phyloP scores from a whole-genome alignment of 805 yeast genomes.

The Metschnikowia dekortorum region DNA sequence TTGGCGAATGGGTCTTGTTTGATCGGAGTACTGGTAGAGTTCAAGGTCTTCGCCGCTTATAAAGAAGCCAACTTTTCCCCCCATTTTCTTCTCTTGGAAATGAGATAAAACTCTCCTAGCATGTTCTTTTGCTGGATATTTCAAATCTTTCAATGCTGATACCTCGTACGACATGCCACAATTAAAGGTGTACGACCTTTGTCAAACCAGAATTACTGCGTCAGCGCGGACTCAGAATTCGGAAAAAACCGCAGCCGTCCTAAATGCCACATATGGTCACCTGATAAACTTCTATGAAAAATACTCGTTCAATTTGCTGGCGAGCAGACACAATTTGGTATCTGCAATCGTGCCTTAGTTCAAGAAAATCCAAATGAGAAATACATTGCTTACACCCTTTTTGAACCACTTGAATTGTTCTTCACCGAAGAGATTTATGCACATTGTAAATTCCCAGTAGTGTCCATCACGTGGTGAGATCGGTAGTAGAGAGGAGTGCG shows the following conservation, averaged over 20 bases:
- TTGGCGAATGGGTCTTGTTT: constrained; percentile 74
- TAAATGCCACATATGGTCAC: not conserved
- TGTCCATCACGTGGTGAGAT: not conserved
- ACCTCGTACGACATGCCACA: not conserved
- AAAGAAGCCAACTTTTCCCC: constrained; percentile 38
- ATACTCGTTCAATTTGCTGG: not conserved
- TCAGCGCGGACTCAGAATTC: not conserved
- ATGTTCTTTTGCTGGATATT: constrained; percentile 84
- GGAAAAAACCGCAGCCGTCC: not conserved
- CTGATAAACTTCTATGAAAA: not conserved
- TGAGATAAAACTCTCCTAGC: constrained; percentile 50
- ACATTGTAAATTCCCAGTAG: not conserved
- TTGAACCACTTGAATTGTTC: not conserved
- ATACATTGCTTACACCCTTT: no score
- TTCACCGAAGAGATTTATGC: not conserved
- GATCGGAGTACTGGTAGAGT: constrained; percentile 74
- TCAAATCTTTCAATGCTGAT: constrained; percentile 18
- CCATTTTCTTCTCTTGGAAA: constrained; percentile 23
- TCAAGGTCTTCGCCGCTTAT: constrained; percentile 58
- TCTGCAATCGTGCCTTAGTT: no score
- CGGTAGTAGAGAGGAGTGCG: not conserved
- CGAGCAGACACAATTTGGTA: not conserved
- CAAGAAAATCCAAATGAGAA: no score
- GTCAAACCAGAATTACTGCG: not conserved
- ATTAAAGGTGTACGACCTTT: not conserved